Evolutionary conservation across 495 filamentous ascomycete genomes (phyloP).

Genomic region (Cercophora scortea): DNA sequence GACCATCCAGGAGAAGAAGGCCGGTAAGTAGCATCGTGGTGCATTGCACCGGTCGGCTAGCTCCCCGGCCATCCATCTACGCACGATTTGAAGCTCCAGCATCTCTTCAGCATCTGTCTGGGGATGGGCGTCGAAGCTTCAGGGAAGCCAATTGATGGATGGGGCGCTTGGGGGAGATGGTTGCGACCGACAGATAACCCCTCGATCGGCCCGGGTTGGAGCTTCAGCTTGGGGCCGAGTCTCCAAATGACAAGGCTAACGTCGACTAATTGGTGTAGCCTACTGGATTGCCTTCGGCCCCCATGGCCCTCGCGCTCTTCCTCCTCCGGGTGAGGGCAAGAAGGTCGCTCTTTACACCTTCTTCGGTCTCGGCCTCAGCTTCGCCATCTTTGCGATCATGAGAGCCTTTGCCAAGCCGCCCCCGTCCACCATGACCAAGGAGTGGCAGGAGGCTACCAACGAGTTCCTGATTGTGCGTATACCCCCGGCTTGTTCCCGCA

Average conservation of each 20-base stretch:
- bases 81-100: not conserved
- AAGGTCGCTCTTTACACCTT: constrained; percentile 65
- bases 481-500: not conserved
- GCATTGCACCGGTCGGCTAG: too few relatives aligned
- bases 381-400: constrained; percentile 58
- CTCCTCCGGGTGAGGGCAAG: constrained; percentile 74
- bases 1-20: constrained; percentile 96
- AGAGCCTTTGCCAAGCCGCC: constrained; percentile 56
- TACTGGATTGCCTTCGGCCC: constrained; percentile 98
- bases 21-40: constrained; percentile 59
- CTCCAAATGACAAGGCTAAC: not conserved
- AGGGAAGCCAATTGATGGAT: too few relatives aligned
- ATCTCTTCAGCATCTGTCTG: not conserved
- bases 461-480: constrained; percentile 74
- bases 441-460: constrained; percentile 87
- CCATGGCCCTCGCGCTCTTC: constrained; percentile 77
- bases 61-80: not conserved
- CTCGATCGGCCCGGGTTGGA: not conserved
- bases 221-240: constrained; percentile 6
- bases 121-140: too few relatives aligned
- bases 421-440: constrained; percentile 86
- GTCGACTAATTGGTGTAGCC: constrained; percentile 44
- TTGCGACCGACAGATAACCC: too few relatives aligned
- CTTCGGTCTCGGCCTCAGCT: constrained; percentile 49
- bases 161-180: too few relatives aligned